Evolutionary conservation across 331 rosid genomes (phyloP).

Genomic region (Spiraea crenata): DNA sequence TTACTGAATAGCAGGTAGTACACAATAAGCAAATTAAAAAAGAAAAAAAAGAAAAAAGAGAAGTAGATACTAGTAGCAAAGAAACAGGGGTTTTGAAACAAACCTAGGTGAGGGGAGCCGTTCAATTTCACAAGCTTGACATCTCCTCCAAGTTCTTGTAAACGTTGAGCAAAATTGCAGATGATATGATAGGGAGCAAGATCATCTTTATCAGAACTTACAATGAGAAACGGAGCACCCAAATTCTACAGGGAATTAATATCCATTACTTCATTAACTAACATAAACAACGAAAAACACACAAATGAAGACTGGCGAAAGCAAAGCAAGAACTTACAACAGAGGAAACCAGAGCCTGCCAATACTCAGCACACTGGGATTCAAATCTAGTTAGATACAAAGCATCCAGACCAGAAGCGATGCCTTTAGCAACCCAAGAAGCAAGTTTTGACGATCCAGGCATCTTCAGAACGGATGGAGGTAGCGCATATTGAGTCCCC

Average conservation of each 20-base stretch:
- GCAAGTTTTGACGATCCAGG: conserved; percentile 76
- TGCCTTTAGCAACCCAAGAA: conserved; percentile 84
- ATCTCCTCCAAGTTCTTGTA: conserved; percentile 70
- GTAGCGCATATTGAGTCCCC: conserved; percentile 76
- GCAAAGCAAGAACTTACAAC: conserved; percentile 53
- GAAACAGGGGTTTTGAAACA: conserved; percentile 31
- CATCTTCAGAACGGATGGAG: conserved; percentile 61
- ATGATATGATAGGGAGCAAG: conserved; percentile 57
- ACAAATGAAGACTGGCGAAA: conserved; percentile 17
- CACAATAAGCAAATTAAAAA: not conserved
- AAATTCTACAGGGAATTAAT: conserved; percentile 44
- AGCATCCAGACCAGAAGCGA: conserved; percentile 88
- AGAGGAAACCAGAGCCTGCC: conserved; percentile 83
- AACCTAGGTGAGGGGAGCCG: conserved; percentile 78
- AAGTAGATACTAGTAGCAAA: conserved; percentile 1
- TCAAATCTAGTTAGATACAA: conserved; percentile 83
- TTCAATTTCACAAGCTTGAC: conserved; percentile 68
- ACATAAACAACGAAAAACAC: not conserved
- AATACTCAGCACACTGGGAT: conserved; percentile 74
- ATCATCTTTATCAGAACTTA: conserved; percentile 78
- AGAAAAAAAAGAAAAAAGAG: not conserved
- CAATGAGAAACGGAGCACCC: conserved; percentile 85
- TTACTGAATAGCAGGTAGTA: not conserved
- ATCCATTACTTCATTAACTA: conserved; percentile 8
- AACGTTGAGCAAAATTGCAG: conserved; percentile 52